A percentile compares a stretch with the other conserved stretches of the same genome.
These are phyloP conservation scores for Mortierella sp. DNA, from an alignment of 371 early-diverging fungal species.

Conservation along the genomic window DNA sequence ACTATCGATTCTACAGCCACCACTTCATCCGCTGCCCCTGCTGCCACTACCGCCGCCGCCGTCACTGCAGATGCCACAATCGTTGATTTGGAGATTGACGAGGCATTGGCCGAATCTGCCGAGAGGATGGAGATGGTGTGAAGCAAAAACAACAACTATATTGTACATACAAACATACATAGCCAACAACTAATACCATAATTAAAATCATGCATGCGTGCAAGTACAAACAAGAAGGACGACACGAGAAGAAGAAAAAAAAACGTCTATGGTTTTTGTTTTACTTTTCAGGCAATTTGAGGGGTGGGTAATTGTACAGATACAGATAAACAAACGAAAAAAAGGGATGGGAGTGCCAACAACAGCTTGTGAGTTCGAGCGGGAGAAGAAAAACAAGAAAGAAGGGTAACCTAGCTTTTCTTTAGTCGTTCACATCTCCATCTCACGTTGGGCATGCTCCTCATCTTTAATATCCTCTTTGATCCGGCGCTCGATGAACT, in stretches of 20 bases:
- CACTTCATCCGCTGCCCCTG: background rate
- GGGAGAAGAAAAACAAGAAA: background rate
- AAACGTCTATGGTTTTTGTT: background rate
- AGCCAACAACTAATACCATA: background rate
- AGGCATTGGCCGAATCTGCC: background rate
- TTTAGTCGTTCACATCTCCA: slow-evolving; percentile 41
- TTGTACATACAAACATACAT: background rate
- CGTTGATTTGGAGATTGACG: background rate
- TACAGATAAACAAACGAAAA: background rate
- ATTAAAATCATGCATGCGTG: background rate
- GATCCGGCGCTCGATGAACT: slow-evolving; percentile 58
- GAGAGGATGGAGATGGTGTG: slow-evolving; percentile 9
- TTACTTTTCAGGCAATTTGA: background rate
- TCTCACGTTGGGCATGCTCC: slow-evolving; percentile 54
- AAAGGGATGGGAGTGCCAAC: background rate
- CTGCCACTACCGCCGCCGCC: background rate
- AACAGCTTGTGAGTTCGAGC: background rate
- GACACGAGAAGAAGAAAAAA: background rate
- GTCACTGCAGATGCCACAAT: no score
- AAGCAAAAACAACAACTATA: background rate
- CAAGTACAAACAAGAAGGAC: background rate
- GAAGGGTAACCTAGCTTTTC: no score
- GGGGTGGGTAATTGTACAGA: background rate
- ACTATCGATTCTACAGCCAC: background rate
- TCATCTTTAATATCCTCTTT: slow-evolving; percentile 48